A percentile compares a stretch with the other conserved stretches of the same genome.
Evolutionary conservation across 164 flowering plant species (phyloP).

Genomic region (Kalanchoe fedtschenkoi): DNA sequence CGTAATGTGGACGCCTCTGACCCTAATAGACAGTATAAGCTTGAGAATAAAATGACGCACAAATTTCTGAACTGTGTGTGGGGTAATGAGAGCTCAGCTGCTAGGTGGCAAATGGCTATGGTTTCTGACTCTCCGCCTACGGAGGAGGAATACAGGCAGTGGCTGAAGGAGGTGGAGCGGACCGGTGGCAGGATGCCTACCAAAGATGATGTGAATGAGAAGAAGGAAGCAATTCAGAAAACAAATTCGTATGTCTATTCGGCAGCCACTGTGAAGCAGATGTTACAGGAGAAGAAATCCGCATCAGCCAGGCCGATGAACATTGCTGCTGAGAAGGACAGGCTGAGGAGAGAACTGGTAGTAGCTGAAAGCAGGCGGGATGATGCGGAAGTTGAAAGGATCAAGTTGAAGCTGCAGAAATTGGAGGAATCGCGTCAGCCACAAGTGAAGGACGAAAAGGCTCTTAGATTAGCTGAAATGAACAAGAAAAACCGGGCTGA

Average conservation of each 20-base stretch:
- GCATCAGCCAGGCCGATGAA: slow-evolving; percentile 73
- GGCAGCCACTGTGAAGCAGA: slow-evolving; percentile 91
- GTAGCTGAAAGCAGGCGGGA: slow-evolving; percentile 64
- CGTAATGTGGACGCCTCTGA: slow-evolving; percentile 84
- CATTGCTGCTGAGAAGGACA: slow-evolving; percentile 82
- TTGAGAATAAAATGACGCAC: slow-evolving; percentile 76
- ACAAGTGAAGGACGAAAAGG: slow-evolving; percentile 53
- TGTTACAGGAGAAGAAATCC: slow-evolving; percentile 89
- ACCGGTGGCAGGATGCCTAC: slow-evolving; percentile 61
- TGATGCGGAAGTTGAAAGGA: slow-evolving; percentile 56
- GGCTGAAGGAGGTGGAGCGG: slow-evolving; percentile 75
- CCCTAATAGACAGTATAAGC: slow-evolving; percentile 59
- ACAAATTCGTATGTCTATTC: slow-evolving; percentile 61
- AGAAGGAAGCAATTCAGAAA: slow-evolving; percentile 68
- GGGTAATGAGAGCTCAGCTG: slow-evolving; percentile 80
- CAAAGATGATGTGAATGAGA: slow-evolving; percentile 56
- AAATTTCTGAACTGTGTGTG: slow-evolving; percentile 79
- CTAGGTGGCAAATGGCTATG: slow-evolving; percentile 98
- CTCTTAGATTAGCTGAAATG: slow-evolving; percentile 80
- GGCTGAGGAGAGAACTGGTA: slow-evolving; percentile 20
- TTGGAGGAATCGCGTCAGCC: slow-evolving; percentile 50
- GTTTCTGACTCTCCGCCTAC: slow-evolving; percentile 74
- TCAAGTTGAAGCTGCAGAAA: slow-evolving; percentile 56
- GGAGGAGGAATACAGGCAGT: slow-evolving; percentile 67
- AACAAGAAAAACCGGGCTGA: slow-evolving; percentile 76